Evolutionary conservation across 2,329 filamentous ascomycete species (phyloP).

Genomic region (Setomelanomma holmii): DNA sequence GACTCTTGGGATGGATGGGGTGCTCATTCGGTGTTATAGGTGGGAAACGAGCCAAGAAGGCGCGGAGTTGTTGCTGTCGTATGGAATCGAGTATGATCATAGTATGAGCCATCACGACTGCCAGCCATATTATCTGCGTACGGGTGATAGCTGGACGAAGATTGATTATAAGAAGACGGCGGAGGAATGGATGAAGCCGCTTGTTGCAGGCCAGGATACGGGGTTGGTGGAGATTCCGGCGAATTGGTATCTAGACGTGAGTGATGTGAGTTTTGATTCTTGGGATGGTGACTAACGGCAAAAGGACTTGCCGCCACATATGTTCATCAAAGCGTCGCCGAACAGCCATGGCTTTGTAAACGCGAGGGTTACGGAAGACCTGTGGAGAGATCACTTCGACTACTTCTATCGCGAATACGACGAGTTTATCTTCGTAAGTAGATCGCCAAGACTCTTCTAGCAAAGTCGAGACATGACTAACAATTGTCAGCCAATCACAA

Average conservation of each 20-base stretch:
- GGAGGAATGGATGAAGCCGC: constrained; percentile 70
- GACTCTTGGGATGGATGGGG: too few species aligned
- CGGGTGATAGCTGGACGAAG: constrained; percentile 71
- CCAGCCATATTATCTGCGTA: constrained; percentile 68
- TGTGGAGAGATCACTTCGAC: constrained; percentile 71
- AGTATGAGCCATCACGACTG: constrained; percentile 71
- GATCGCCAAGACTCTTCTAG: too few species aligned
- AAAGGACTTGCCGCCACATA: constrained; percentile 65
- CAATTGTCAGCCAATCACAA: constrained; percentile 65
- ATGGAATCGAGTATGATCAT: constrained; percentile 74
- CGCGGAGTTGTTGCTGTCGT: constrained; percentile 67
- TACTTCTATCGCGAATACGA: constrained; percentile 80
- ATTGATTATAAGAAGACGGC: constrained; percentile 70
- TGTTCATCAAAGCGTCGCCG: constrained; percentile 71
- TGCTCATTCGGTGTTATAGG: constrained; percentile 12
- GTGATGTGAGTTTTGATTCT: neutral
- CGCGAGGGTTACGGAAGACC: constrained; percentile 65
- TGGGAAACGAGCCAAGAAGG: constrained; percentile 76
- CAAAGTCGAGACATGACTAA: too few species aligned
- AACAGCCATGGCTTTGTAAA: constrained; percentile 68
- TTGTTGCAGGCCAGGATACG: constrained; percentile 65
- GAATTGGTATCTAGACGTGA: constrained; percentile 66
- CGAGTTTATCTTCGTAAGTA: constrained; percentile 69
- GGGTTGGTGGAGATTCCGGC: constrained; percentile 72
- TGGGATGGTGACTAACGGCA: too few species aligned